Conservation (phyloP, 345 rosid species). For the Pistacia atlantica region DNA sequence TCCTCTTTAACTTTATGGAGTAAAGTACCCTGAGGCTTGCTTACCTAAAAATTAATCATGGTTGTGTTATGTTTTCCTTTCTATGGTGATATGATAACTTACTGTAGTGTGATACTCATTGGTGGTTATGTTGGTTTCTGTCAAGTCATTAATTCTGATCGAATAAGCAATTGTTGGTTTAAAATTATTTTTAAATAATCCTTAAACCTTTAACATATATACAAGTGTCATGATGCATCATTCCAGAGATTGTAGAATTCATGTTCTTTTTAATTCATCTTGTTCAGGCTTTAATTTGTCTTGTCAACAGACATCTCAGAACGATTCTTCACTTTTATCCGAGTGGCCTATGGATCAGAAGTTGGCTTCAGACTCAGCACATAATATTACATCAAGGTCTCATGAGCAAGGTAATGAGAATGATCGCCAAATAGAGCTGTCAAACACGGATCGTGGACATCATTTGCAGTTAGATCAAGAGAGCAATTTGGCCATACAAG, state of each 20-base stretch:
- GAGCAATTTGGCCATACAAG: slow-evolving; percentile 38
- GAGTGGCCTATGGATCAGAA: slow-evolving; percentile 40
- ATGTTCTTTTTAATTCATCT: neutral
- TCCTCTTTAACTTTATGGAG: neutral
- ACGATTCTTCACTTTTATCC: slow-evolving; percentile 26
- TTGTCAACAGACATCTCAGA: slow-evolving; percentile 35
- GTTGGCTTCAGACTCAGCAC: slow-evolving; percentile 39
- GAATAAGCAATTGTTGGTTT: no score
- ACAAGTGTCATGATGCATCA: neutral
- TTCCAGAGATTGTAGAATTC: neutral
- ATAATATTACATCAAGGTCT: slow-evolving; percentile 28
- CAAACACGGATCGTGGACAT: slow-evolving; percentile 35
- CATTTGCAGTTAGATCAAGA: slow-evolving; percentile 32
- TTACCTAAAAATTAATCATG: neutral
- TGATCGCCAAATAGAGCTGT: slow-evolving; percentile 25
- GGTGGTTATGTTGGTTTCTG: neutral
- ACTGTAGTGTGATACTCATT: no score
- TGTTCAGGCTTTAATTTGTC: slow-evolving; percentile 9
- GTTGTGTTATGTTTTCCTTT: neutral
- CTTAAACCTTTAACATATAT: neutral
- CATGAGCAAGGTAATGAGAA: slow-evolving; percentile 35
- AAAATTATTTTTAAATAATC: neutral
- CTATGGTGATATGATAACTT: neutral
- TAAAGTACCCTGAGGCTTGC: neutral
- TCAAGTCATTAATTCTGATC: neutral